These are phyloP conservation scores for Phyllosticta paracitricarpa DNA, from an alignment of 2,329 filamentous ascomycete species.

Conservation along the genomic window DNA sequence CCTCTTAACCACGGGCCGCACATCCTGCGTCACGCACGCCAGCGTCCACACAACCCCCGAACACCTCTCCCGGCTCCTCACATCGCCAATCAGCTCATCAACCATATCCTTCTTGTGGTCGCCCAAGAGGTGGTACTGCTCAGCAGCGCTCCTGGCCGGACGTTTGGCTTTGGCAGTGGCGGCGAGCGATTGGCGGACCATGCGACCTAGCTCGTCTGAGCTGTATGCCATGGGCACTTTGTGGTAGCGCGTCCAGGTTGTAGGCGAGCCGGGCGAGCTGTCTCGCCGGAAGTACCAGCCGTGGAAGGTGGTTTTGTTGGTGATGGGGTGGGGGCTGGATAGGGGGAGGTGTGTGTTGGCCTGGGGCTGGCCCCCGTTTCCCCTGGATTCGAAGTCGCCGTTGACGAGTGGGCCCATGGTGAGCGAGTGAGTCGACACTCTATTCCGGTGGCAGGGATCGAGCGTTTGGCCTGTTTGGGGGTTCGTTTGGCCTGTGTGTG, in stretches of 20 bases:
- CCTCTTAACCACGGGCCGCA: neutral
- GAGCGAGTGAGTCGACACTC: neutral
- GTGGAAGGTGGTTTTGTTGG: neutral
- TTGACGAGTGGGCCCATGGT: neutral
- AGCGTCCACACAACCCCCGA: neutral
- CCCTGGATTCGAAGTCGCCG: neutral
- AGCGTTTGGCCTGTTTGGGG: neutral
- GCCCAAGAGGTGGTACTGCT: constrained; percentile 4
- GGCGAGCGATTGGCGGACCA: neutral
- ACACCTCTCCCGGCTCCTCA: neutral
- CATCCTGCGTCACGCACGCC: constrained; percentile 2
- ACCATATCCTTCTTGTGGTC: neutral
- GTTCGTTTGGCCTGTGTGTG: neutral
- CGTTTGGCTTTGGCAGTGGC: neutral
- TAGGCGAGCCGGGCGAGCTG: neutral
- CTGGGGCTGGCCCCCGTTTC: neutral
- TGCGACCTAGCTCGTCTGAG: neutral
- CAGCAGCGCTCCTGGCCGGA: neutral
- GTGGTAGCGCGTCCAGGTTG: constrained; percentile 1
- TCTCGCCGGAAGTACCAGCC: constrained; percentile 5
- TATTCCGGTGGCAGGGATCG: neutral
- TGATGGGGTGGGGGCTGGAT: neutral
- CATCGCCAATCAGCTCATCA: neutral
- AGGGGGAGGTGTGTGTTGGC: constrained; percentile 2
- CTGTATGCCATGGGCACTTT: neutral